These are phyloP conservation scores for Sporothrix mexicana DNA, from an alignment of 2,329 filamentous ascomycete species.

Conservation along the genomic window DNA sequence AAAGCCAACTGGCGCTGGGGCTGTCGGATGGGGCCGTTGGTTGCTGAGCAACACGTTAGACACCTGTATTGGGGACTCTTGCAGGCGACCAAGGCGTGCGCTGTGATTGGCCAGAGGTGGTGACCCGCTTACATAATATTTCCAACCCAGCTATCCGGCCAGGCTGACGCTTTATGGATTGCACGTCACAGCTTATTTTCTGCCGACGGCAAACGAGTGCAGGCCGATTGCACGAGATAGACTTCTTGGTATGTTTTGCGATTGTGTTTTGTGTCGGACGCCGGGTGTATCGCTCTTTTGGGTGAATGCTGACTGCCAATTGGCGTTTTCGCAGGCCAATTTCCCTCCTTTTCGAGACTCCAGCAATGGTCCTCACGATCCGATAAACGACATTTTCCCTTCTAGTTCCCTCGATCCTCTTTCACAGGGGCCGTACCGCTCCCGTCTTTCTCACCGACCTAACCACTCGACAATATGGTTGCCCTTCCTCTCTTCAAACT, in stretches of 20 bases:
- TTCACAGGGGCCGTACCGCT: neutral
- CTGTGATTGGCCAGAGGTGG: constrained; percentile 32
- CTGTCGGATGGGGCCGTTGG: constrained; percentile 24
- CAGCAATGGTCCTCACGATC: constrained; percentile 13
- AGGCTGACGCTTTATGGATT: constrained; percentile 29
- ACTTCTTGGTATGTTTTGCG: neutral
- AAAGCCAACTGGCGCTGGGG: constrained; percentile 6
- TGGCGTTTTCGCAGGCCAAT: neutral
- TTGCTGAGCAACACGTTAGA: constrained; percentile 34
- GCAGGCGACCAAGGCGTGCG: neutral
- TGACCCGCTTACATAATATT: constrained; percentile 27
- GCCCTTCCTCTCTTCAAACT: constrained; percentile 72
- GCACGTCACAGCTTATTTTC: neutral
- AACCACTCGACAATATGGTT: constrained; percentile 56
- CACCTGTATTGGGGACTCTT: constrained; percentile 13
- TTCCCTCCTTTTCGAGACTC: neutral
- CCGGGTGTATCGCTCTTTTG: neutral
- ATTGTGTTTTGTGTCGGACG: neutral
- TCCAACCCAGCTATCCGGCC: neutral
- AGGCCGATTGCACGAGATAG: neutral
- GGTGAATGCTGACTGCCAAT: constrained; percentile 14
- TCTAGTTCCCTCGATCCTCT: neutral
- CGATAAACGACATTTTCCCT: constrained; percentile 4
- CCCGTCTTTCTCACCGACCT: neutral
- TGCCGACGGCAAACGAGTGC: constrained; percentile 12